Percentiles rank a stretch among this genome's conserved stretches.
Conservation (phyloP, 495 filamentous ascomycete genomes). For the Platismatia glauca region DNA sequence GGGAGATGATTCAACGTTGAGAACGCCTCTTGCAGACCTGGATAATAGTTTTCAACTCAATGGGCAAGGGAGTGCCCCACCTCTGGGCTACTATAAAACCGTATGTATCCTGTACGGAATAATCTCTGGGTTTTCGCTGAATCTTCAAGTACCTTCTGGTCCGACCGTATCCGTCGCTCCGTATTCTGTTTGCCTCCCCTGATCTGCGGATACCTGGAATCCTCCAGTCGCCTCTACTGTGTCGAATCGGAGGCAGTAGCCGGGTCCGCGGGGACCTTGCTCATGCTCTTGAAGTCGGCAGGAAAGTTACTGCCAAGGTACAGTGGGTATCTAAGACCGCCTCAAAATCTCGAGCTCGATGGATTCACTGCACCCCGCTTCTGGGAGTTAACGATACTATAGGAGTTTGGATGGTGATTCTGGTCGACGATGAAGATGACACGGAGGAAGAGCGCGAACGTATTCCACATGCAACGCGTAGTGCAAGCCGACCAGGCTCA, state of each 20-base stretch:
- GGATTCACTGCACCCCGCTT: slow-evolving; percentile 55
- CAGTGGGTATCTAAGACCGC: slow-evolving; percentile 44
- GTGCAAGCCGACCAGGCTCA: background rate
- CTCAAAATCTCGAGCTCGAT: slow-evolving; percentile 41
- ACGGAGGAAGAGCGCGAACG: background rate
- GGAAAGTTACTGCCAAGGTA: slow-evolving; percentile 56
- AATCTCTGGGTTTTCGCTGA: slow-evolving; percentile 9
- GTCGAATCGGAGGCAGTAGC: slow-evolving; percentile 44
- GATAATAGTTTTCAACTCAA: slow-evolving; percentile 10
- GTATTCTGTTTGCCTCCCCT: slow-evolving; percentile 55
- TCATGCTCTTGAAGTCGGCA: slow-evolving; percentile 46
- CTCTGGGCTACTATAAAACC: slow-evolving; percentile 39
- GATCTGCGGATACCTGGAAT: slow-evolving; percentile 53
- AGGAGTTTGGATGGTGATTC: slow-evolving; percentile 56
- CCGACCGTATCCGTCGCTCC: slow-evolving; percentile 52
- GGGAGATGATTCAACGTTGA: background rate
- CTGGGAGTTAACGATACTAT: slow-evolving; percentile 48
- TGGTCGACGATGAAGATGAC: slow-evolving; percentile 42
- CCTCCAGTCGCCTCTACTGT: slow-evolving; percentile 51
- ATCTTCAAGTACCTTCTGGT: slow-evolving; percentile 49
- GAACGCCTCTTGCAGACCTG: slow-evolving; percentile 6
- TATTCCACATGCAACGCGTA: background rate
- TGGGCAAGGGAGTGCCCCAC: slow-evolving; percentile 14
- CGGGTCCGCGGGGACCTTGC: slow-evolving; percentile 48
- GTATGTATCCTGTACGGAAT: slow-evolving; percentile 24